These are phyloP conservation scores for Suhomyces chickasaworum DNA, from an alignment of 1,139 yeast species.

Conservation along the genomic window DNA sequence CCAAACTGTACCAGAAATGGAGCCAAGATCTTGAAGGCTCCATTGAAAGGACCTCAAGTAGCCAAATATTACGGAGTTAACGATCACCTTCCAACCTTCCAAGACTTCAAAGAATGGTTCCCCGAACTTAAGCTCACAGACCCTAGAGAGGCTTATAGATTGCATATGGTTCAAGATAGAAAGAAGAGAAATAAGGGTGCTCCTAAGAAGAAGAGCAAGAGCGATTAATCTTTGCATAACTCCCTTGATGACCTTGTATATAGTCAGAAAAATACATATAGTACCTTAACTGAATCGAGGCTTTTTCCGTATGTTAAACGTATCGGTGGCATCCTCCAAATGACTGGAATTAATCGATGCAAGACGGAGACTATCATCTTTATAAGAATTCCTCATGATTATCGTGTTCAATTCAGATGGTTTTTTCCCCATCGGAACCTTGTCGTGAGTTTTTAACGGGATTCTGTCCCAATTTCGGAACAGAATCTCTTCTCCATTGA, in stretches of 20 bases:
- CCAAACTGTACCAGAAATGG: conserved; percentile 77
- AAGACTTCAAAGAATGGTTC: conserved; percentile 58
- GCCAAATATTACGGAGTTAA: conserved; percentile 78
- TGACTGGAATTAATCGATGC: conserved; percentile 16
- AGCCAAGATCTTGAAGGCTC: conserved; percentile 68
- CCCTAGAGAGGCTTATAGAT: conserved; percentile 72
- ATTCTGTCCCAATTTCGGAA: conserved; percentile 13
- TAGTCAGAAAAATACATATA: conserved; percentile 7
- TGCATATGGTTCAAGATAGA: conserved; percentile 64
- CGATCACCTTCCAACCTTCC: conserved; percentile 60
- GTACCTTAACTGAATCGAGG: conserved; percentile 2
- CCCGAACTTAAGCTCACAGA: conserved; percentile 65
- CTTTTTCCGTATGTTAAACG: conserved; percentile 27
- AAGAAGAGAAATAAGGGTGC: conserved; percentile 93
- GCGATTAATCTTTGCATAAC: neutral
- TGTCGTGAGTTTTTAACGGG: neutral
- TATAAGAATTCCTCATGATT: conserved; percentile 10
- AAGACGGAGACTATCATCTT: conserved; percentile 9
- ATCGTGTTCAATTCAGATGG: conserved; percentile 12
- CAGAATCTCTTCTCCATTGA: conserved; percentile 13
- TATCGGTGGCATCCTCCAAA: conserved; percentile 34
- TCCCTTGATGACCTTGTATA: conserved; percentile 4
- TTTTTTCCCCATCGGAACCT: neutral
- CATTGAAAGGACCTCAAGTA: conserved; percentile 74
- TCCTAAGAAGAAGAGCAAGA: conserved; percentile 65